These are phyloP conservation scores for Erodium trifolium DNA, from an alignment of 441 rosid species.

Conservation along the genomic window DNA sequence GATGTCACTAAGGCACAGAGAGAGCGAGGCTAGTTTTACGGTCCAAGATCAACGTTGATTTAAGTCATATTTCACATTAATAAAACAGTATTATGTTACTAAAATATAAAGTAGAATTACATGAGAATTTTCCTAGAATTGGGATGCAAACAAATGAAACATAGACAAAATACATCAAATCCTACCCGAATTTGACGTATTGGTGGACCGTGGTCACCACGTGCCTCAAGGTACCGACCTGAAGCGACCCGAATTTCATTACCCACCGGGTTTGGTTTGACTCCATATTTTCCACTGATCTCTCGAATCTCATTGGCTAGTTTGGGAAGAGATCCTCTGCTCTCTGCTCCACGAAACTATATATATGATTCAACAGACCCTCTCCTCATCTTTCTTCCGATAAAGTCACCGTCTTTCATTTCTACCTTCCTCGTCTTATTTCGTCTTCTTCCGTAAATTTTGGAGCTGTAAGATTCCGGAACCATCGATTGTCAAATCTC, in stretches of 20 bases:
- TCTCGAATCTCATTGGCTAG: conserved; percentile 14
- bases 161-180: too few species aligned
- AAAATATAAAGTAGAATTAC: too few species aligned
- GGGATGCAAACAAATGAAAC: too few species aligned
- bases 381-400: neutral
- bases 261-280: neutral
- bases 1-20: too few species aligned
- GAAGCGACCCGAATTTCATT: neutral
- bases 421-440: neutral
- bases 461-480: neutral
- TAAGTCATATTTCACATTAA: too few species aligned
- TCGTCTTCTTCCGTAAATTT: neutral
- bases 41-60: too few species aligned
- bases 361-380: neutral
- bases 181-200: too few species aligned
- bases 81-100: too few species aligned
- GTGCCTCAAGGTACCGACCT: conserved; percentile 11
- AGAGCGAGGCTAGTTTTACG: too few species aligned
- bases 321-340: neutral
- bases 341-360: conserved; percentile 5
- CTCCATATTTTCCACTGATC: neutral
- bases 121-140: too few species aligned
- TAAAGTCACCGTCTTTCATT: conserved; percentile 15
- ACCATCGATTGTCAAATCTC: neutral
- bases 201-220: conserved; percentile 20